Conservation (phyloP, 345 rosid species). For the Melaleuca quinquenervia region DNA sequence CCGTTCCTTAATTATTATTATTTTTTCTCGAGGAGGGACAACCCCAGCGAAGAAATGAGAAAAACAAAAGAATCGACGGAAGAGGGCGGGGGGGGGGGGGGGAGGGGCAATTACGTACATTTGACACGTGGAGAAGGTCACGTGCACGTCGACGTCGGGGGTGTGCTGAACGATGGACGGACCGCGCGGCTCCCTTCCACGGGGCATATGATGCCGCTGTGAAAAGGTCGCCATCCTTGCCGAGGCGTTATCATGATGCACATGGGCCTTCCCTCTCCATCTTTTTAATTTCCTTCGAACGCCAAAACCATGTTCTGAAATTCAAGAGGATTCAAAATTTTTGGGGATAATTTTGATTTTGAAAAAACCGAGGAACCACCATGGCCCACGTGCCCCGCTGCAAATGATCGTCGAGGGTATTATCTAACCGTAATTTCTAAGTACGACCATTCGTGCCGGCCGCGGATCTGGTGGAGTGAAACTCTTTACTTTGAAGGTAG, state of each 20-base stretch:
- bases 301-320: background rate
- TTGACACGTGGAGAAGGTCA: background rate
- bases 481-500: background rate
- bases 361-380: background rate
- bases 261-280: background rate
- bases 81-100: too few relatives aligned
- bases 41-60: too few relatives aligned
- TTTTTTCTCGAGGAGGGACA: background rate
- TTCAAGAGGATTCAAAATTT: background rate
- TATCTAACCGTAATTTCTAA: background rate
- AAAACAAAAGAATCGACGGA: too few relatives aligned
- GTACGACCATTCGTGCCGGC: accelerated
- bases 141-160: background rate
- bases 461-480: accelerated
- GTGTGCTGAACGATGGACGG: background rate
- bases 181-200: background rate
- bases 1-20: background rate
- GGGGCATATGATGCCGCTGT: background rate
- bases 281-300: background rate
- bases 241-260: background rate
- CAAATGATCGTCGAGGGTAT: background rate
- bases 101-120: background rate
- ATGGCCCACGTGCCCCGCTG: background rate
- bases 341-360: background rate
- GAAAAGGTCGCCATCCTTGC: background rate